These are phyloP conservation scores for Phytophthora macrochlamydospora DNA, from an alignment of 352 stramenopile species.

Conservation along the genomic window DNA sequence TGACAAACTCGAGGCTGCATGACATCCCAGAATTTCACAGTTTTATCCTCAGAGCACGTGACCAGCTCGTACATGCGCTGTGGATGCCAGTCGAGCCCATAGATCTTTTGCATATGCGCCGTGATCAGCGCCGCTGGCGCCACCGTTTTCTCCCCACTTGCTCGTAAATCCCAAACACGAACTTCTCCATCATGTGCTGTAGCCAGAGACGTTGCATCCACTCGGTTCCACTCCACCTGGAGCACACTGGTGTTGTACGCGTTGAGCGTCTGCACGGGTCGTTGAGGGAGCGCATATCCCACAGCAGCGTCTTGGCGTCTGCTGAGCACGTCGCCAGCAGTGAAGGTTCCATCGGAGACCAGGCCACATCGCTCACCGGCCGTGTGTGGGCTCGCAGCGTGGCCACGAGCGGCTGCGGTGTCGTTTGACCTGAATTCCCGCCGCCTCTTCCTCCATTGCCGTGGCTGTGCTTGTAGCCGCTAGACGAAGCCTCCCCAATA, in stretches of 20 bases:
- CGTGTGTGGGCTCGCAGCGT: constrained; percentile 79
- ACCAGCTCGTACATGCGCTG: constrained; percentile 76
- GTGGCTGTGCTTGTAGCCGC: constrained; percentile 25
- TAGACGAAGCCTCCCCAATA: constrained; percentile 29
- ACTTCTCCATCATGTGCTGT: constrained; percentile 84
- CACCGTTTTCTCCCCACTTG: constrained; percentile 45
- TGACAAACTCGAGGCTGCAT: constrained; percentile 65
- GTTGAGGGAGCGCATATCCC: constrained; percentile 77
- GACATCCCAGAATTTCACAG: constrained; percentile 85
- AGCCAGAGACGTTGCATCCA: constrained; percentile 69
- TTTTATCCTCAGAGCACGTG: constrained; percentile 88
- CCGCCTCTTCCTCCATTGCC: constrained; percentile 7
- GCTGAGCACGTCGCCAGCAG: constrained; percentile 81
- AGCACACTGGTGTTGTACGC: constrained; percentile 71
- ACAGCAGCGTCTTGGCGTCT: constrained; percentile 81
- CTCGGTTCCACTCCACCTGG: constrained; percentile 81
- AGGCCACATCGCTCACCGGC: constrained; percentile 77
- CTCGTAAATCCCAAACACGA: constrained; percentile 76
- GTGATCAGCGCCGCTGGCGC: constrained; percentile 66
- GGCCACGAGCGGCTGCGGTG: constrained; percentile 61
- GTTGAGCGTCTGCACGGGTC: constrained; percentile 72
- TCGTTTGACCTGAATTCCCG: constrained; percentile 17
- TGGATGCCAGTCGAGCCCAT: constrained; percentile 83
- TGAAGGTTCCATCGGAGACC: constrained; percentile 73
- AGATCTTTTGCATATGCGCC: constrained; percentile 87